Evolutionary conservation across 169 alveolate genomes (phyloP).

Genomic region (Cryptosporidium parvum): DNA sequence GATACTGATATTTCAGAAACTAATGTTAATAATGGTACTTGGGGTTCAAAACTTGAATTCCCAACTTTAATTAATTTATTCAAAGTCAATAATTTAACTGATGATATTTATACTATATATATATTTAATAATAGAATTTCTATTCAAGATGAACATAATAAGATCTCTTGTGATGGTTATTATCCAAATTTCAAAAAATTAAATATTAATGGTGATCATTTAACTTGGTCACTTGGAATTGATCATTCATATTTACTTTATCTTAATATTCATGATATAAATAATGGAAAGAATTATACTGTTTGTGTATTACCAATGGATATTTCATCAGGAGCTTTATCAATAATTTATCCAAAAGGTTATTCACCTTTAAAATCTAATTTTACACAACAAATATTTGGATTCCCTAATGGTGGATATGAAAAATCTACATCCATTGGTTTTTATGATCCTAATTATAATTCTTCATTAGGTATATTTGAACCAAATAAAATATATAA

Average conservation of each 20-base stretch:
- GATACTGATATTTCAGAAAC: conserved; percentile 37
- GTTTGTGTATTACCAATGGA: conserved; percentile 26
- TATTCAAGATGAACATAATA: conserved; percentile 9
- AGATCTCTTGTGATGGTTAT: conserved; percentile 19
- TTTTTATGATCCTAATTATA: conserved; percentile 2
- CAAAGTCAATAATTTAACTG: background rate
- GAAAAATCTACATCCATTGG: background rate
- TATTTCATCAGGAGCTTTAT: conserved; percentile 14
- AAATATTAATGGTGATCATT: background rate
- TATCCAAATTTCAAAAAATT: background rate
- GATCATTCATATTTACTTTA: conserved; percentile 8
- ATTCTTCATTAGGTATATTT: background rate
- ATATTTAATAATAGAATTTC: conserved; percentile 12
- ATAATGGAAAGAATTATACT: background rate
- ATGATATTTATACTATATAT: conserved; percentile 1
- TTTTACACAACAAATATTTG: background rate
- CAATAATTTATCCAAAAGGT: conserved; percentile 3
- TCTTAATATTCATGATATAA: background rate
- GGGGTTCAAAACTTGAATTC: conserved; percentile 18
- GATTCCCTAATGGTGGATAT: conserved; percentile 34
- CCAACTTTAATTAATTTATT: background rate
- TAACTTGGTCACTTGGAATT: conserved; percentile 16
- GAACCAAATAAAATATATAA: background rate
- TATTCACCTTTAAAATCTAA: background rate
- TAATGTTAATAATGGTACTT: conserved; percentile 57